A percentile compares a stretch with the other conserved stretches of the same genome.
Evolutionary conservation across 2,329 filamentous ascomycete species (phyloP).

Genomic region (Botrytis elliptica): DNA sequence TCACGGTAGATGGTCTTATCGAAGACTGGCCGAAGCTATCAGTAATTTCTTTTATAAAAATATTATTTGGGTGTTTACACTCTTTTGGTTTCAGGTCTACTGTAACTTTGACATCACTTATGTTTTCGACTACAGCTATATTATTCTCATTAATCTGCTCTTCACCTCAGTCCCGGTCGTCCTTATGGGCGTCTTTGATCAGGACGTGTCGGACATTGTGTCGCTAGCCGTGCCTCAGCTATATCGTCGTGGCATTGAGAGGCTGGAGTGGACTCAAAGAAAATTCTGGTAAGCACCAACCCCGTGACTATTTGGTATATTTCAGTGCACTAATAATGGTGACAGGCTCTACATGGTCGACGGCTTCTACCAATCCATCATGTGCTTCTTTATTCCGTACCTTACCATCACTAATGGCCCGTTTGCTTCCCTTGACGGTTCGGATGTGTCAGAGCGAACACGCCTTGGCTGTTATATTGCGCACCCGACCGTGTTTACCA

Average conservation of each 20-base stretch:
- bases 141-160: constrained; percentile 91
- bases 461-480: constrained; percentile 86
- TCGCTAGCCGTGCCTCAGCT: constrained; percentile 93
- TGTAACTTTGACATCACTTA: constrained; percentile 96
- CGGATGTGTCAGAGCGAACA: constrained; percentile 73
- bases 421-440: constrained; percentile 68
- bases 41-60: constrained; percentile 99
- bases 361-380: constrained; percentile 89
- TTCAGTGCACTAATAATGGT: too few species aligned
- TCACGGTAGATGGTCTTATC: constrained; percentile 95
- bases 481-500: constrained; percentile 78
- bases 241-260: constrained; percentile 92
- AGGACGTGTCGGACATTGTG: constrained; percentile 92
- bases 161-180: constrained; percentile 95
- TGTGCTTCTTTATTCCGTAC: constrained; percentile 92
- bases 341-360: constrained; percentile 87
- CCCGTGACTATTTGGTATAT: constrained; percentile 1
- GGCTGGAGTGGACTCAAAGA: constrained; percentile 89
- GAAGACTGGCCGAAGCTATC: constrained; percentile 85
- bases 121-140: constrained; percentile 96
- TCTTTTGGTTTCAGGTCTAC: constrained; percentile 98
- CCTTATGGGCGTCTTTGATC: constrained; percentile 93
- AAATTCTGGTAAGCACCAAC: constrained; percentile 82
- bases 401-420: constrained; percentile 69
- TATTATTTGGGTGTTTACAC: constrained; percentile 92